Conservation (phyloP, 106 monocot species). For the Dendrobium huoshanense region DNA sequence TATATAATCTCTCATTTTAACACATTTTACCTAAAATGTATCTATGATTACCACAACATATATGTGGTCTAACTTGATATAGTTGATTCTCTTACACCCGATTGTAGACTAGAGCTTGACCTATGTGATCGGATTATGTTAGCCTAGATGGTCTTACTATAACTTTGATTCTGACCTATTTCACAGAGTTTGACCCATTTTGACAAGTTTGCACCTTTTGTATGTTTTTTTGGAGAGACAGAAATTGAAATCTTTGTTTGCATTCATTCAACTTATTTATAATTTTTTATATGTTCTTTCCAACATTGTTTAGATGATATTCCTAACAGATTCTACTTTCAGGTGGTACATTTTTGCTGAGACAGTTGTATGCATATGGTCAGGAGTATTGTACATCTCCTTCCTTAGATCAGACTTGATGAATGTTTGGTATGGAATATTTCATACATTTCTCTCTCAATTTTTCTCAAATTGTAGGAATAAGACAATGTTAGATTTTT, state of each 20-base stretch:
- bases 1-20: too few species aligned
- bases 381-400: constrained; percentile 53
- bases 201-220: not conserved
- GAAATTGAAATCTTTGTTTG: not conserved
- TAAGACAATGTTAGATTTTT: not conserved
- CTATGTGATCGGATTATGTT: too few species aligned
- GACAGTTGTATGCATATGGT: constrained; percentile 71
- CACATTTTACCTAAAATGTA: too few species aligned
- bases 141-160: too few species aligned
- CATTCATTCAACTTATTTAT: not conserved
- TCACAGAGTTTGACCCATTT: too few species aligned
- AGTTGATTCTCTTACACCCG: too few species aligned
- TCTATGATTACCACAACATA: too few species aligned
- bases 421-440: constrained; percentile 49
- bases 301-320: constrained; percentile 1
- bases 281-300: not conserved
- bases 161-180: too few species aligned
- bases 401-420: constrained; percentile 31
- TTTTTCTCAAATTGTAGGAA: not conserved
- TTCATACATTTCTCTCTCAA: not conserved
- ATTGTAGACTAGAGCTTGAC: too few species aligned
- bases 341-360: constrained; percentile 98
- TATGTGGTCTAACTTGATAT: too few species aligned
- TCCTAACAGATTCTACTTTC: constrained; percentile 10
- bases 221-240: not conserved